phyloP scores from a whole-genome alignment of 2,329 filamentous ascomycete species.

The Teratosphaeriaceae sp. region DNA sequence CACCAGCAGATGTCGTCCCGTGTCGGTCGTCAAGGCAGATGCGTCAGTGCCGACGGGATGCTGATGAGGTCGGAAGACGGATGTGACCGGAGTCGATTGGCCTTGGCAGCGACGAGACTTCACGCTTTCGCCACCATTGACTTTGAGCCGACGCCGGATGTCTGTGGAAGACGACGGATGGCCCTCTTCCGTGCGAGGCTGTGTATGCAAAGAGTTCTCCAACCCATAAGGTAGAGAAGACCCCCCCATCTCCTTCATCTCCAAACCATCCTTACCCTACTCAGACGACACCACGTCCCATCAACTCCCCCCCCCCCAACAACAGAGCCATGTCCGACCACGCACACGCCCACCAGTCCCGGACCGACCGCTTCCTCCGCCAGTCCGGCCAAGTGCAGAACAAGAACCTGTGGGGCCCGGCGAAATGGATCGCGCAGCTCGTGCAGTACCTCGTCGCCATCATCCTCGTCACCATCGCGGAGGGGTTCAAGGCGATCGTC shows the following conservation, averaged over 20 bases:
- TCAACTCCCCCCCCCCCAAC: not conserved
- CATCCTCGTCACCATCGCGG: constrained; percentile 16
- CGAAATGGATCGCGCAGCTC: constrained; percentile 14
- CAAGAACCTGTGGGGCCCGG: constrained; percentile 15
- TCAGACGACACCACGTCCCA: not conserved
- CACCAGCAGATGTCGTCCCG: not conserved
- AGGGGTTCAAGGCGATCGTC: constrained; percentile 14
- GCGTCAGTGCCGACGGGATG: not conserved
- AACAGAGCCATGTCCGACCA: constrained; percentile 5
- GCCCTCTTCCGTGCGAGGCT: not conserved
- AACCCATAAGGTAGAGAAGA: not conserved
- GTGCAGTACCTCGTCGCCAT: constrained; percentile 19
- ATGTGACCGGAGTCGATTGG: no score
- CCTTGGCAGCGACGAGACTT: not conserved
- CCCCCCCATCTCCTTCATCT: no score
- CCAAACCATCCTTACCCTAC: not conserved
- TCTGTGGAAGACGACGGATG: not conserved
- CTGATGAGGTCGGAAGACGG: no score
- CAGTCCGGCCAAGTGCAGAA: constrained; percentile 15
- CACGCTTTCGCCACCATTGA: not conserved
- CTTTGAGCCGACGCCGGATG: not conserved
- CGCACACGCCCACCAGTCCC: not conserved
- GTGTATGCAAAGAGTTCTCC: not conserved
- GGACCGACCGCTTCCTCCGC: constrained; percentile 11
- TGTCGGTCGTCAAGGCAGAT: not conserved